Evolutionary conservation across 2,329 filamentous ascomycete genomes (phyloP), one percentile per base, ranked within the genome.

Genomic region (Diaporthe humulicola): DNA sequence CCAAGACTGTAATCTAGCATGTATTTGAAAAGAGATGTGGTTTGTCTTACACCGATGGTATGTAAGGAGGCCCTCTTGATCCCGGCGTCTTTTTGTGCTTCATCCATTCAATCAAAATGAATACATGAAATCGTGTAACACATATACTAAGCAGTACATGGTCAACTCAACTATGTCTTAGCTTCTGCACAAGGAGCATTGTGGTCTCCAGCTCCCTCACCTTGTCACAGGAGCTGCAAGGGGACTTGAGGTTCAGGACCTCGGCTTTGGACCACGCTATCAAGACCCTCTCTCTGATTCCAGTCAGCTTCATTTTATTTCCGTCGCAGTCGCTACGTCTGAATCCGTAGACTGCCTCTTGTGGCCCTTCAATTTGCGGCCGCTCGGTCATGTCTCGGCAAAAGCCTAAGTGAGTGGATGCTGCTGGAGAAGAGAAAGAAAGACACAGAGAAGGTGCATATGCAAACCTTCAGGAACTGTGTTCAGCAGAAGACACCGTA

Each of bases 381-480:
- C 19, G 25, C 40, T 64, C 40, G 40, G 60, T 15, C 40, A 48
- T 64, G 60, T 64, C 60, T 64, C 60, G 40, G 40, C 40, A 64
- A 33, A 28, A 33, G 17, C 22, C 60, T 8, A 17, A 64, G 10
- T 22, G 25, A 33, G n/a, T 22, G 17, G 28, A 22, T 33, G 17
- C 38, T 30, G 38, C 38, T 48, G 6, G 8, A 12, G 28, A 22
- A 33, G 14, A 61, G 28, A n/a, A 66, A 3, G 9, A 2, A 33
- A 22, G 17, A 25, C 14, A 12, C 8, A n/a, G 4, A 33, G 25
- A 22, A 15, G 4, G n/a, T n/a, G n/a, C n/a, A 64, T 15, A 14
- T 22, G 14, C 4, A 28, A 6, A 40, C 25, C 40, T 28, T 38
- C 33, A 25, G 38, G 2, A 60, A 25, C 4, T 17, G 2, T 15